Conservation (phyloP, 306 rosid species). For the Trifolium dubium region DNA sequence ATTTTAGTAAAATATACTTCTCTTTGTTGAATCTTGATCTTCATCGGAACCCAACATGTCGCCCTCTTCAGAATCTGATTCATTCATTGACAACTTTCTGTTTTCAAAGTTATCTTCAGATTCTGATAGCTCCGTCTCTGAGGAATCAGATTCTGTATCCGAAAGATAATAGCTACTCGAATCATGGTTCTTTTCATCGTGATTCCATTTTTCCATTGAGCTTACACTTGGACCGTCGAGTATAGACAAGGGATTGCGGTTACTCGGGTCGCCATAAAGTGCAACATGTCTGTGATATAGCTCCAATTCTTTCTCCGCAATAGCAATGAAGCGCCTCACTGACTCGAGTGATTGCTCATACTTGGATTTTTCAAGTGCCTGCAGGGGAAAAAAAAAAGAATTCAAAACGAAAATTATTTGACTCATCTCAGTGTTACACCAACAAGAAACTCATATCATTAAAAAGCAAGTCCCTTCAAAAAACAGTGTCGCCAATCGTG, state of each 20-base stretch:
- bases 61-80: slow-evolving; percentile 63
- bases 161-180: slow-evolving; percentile 42
- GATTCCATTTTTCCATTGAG: slow-evolving; percentile 42
- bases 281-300: slow-evolving; percentile 83
- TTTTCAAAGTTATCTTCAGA: slow-evolving; percentile 50
- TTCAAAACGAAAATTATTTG: slow-evolving; percentile 21
- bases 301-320: slow-evolving; percentile 87
- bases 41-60: slow-evolving; percentile 40
- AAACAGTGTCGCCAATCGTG: neutral
- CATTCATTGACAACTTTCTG: slow-evolving; percentile 39
- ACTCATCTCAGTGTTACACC: slow-evolving; percentile 4
- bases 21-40: slow-evolving; percentile 36
- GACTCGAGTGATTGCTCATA: slow-evolving; percentile 91
- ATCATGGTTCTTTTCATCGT: slow-evolving; percentile 38
- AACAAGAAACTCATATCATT: neutral
- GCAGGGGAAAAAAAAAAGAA: slow-evolving; percentile 15
- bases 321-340: slow-evolving; percentile 75
- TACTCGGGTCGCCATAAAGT: slow-evolving; percentile 78
- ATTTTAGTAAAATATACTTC: slow-evolving; percentile 39
- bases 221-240: slow-evolving; percentile 54
- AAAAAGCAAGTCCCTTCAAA: neutral
- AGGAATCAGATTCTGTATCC: slow-evolving; percentile 46
- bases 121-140: slow-evolving; percentile 48
- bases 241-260: slow-evolving; percentile 63
- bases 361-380: slow-evolving; percentile 95